Evolutionary conservation across 116 monocot species (phyloP).

Genomic region (Phalaenopsis hybrid): DNA sequence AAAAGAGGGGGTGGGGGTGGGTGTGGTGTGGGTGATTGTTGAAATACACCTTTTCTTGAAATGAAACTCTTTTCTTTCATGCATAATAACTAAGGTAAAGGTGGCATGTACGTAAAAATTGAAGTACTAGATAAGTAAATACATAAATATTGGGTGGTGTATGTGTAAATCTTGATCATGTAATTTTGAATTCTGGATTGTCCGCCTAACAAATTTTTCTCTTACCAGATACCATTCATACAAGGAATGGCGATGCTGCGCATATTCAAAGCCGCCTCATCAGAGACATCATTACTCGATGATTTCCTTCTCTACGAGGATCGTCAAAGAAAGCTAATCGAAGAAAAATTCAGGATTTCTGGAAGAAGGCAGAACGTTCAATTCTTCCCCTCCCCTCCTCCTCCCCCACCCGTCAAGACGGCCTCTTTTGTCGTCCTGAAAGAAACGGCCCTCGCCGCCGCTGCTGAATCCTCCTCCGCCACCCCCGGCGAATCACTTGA

Average conservation of each 20-base stretch:
- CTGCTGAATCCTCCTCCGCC: too few relatives aligned
- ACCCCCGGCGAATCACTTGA: not conserved
- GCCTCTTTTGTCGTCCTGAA: not conserved
- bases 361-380: slow-evolving; percentile 15
- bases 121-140: too few relatives aligned
- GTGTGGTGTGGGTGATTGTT: too few relatives aligned
- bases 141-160: too few relatives aligned
- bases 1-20: too few relatives aligned
- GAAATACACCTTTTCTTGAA: too few relatives aligned
- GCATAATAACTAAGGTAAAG: too few relatives aligned
- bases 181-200: not conserved
- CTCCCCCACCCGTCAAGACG: slow-evolving; percentile 12
- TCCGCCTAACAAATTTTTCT: not conserved
- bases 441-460: not conserved
- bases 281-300: slow-evolving; percentile 41
- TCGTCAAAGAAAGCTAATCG: slow-evolving; percentile 26
- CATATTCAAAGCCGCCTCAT: slow-evolving; percentile 25
- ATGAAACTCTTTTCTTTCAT: too few relatives aligned
- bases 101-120: too few relatives aligned
- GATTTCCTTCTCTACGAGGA: slow-evolving; percentile 44
- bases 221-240: slow-evolving; percentile 23
- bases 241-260: slow-evolving; percentile 39
- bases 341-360: slow-evolving; percentile 28
- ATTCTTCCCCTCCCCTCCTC: slow-evolving; percentile 11
- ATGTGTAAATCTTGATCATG: not conserved